A percentile compares a stretch with the other conserved stretches of the same genome.
These are phyloP conservation scores for Fusarium graminum DNA, from an alignment of 2,329 filamentous ascomycete species.

Conservation along the genomic window DNA sequence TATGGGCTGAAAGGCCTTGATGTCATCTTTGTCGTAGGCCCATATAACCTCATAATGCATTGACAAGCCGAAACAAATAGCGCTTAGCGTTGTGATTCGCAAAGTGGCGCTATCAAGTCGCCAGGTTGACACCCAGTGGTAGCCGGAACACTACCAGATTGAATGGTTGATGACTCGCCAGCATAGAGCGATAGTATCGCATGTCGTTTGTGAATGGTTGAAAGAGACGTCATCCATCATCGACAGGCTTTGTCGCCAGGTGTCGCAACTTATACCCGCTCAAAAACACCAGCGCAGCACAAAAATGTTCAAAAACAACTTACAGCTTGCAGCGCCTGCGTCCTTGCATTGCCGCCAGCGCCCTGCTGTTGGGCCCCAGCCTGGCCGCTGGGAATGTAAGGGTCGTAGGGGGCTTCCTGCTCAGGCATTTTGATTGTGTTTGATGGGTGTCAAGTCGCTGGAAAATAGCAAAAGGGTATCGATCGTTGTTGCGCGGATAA, in stretches of 20 bases:
- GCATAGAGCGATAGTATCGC: background rate
- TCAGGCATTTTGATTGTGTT: slow-evolving; percentile 61
- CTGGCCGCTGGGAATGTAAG: slow-evolving; percentile 84
- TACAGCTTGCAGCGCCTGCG: slow-evolving; percentile 85
- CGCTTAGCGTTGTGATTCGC: background rate
- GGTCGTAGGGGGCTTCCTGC: slow-evolving; percentile 80
- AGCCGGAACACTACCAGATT: background rate
- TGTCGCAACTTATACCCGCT: slow-evolving; percentile 38
- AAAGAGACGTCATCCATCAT: slow-evolving; percentile 26
- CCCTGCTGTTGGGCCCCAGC: slow-evolving; percentile 57
- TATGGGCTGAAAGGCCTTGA: slow-evolving; percentile 3
- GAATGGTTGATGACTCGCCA: background rate
- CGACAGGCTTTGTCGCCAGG: slow-evolving; percentile 21
- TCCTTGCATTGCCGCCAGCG: slow-evolving; percentile 63
- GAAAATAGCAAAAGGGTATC: slow-evolving; percentile 35
- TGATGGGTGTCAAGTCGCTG: slow-evolving; percentile 19
- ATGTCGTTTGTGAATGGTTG: slow-evolving; percentile 11
- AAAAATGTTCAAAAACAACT: slow-evolving; percentile 54
- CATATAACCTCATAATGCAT: slow-evolving; percentile 2
- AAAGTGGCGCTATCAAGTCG: background rate
- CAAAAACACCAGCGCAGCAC: slow-evolving; percentile 36
- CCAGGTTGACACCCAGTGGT: background rate
- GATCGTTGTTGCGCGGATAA: slow-evolving; percentile 31
- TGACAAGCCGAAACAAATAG: slow-evolving; percentile 2
- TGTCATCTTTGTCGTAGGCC: background rate